phyloP scores from a whole-genome alignment of 306 rosid species.

The Rubus idaeus region DNA sequence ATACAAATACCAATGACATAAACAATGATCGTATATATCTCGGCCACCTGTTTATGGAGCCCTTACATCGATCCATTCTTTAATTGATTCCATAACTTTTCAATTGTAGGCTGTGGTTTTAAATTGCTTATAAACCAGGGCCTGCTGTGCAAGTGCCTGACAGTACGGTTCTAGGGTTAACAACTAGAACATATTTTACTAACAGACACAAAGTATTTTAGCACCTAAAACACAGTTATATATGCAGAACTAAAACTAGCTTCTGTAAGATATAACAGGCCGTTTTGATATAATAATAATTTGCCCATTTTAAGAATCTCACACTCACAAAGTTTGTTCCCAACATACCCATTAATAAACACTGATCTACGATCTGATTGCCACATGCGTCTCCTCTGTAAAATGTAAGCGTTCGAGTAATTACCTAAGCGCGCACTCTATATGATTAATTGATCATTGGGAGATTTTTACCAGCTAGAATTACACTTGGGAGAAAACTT shows the following conservation, averaged over 20 bases:
- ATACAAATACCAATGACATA: neutral
- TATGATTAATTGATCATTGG: too few relatives aligned
- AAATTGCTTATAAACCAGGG: neutral
- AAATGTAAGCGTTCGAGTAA: too few relatives aligned
- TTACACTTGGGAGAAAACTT: too few relatives aligned
- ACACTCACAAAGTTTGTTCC: too few relatives aligned
- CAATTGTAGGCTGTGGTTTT: neutral
- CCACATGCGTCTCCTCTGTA: too few relatives aligned
- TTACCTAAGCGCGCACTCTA: too few relatives aligned
- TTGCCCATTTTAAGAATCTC: neutral
- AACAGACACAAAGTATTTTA: neutral
- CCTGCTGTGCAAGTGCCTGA: neutral
- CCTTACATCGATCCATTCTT: constrained; percentile 1
- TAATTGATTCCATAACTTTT: neutral
- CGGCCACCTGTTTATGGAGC: neutral
- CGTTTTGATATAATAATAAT: neutral
- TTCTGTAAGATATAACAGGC: neutral
- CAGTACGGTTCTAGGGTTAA: neutral
- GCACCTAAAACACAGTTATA: neutral
- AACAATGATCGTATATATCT: constrained; percentile 14
- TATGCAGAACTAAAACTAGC: neutral
- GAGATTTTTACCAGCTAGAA: too few relatives aligned
- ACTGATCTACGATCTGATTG: too few relatives aligned
- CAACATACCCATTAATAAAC: too few relatives aligned
- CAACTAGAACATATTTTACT: neutral